These are phyloP conservation scores for Ascoidea tarda DNA, from an alignment of 805 yeast species.

Conservation along the genomic window DNA sequence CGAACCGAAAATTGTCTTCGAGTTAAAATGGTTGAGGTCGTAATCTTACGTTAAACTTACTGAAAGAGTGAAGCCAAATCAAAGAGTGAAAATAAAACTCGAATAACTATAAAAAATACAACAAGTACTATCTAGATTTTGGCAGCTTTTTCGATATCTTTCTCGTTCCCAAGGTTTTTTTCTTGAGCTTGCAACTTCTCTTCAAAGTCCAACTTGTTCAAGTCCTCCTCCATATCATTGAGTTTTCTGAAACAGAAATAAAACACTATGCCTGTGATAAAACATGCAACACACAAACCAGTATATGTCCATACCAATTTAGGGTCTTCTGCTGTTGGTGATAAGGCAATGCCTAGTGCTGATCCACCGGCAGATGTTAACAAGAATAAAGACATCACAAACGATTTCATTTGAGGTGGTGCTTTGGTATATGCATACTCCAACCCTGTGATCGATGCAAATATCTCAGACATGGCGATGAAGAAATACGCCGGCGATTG, in stretches of 20 bases:
- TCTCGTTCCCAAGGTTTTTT: not conserved
- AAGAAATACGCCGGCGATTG: constrained; percentile 56
- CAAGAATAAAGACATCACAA: constrained; percentile 47
- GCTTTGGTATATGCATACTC: constrained; percentile 81
- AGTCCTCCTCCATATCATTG: constrained; percentile 41
- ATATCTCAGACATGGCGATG: constrained; percentile 63
- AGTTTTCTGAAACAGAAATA: constrained; percentile 43
- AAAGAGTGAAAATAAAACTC: no score
- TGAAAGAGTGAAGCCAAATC: no score
- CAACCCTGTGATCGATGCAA: constrained; percentile 69
- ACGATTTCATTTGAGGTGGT: constrained; percentile 52
- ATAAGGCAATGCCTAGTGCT: constrained; percentile 60
- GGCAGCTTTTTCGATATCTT: no score
- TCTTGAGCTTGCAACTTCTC: constrained; percentile 1
- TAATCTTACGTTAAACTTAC: no score
- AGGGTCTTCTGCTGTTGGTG: constrained; percentile 55
- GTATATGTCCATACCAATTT: constrained; percentile 56
- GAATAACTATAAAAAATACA: no score
- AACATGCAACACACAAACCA: constrained; percentile 46
- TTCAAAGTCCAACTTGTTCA: constrained; percentile 33
- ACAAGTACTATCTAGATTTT: no score
- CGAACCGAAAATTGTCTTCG: no score
- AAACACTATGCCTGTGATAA: constrained; percentile 46
- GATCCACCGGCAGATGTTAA: constrained; percentile 68
- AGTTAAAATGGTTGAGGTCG: no score